These are phyloP conservation scores for Claviceps quebecensis DNA, from an alignment of 2,329 filamentous ascomycete species.

Conservation along the genomic window DNA sequence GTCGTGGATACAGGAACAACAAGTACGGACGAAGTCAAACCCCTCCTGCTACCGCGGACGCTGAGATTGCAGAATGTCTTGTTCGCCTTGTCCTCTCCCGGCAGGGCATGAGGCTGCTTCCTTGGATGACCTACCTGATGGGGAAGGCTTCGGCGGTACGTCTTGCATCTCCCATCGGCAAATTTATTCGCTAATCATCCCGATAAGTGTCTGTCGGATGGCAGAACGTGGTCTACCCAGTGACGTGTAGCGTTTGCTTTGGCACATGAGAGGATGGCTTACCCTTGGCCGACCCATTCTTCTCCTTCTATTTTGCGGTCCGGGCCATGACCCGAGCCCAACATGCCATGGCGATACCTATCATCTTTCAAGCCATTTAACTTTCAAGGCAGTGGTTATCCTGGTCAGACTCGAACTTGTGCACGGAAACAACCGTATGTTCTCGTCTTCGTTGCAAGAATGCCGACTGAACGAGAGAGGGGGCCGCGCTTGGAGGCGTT, in stretches of 20 bases:
- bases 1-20: too few species aligned
- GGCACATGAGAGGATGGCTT: not conserved
- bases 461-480: not conserved
- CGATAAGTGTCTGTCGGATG: not conserved
- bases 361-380: not conserved
- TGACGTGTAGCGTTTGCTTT: not conserved
- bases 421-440: conserved; percentile 5
- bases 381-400: not conserved
- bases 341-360: not conserved
- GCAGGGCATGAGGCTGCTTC: not conserved
- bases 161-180: not conserved
- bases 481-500: too few species aligned
- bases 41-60: not conserved
- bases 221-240: not conserved
- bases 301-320: not conserved
- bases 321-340: not conserved
- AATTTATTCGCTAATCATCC: not conserved
- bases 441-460: conserved; percentile 1
- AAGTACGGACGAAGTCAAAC: too few species aligned
- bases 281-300: conserved; percentile 1
- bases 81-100: not conserved
- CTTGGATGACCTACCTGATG: not conserved
- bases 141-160: not conserved
- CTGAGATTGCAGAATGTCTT: not conserved
- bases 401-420: conserved; percentile 1